Evolutionary conservation across 768 basidiomycete genomes (phyloP), one percentile per base, ranked within the genome.

Genomic region (Auriculariales sp.): DNA sequence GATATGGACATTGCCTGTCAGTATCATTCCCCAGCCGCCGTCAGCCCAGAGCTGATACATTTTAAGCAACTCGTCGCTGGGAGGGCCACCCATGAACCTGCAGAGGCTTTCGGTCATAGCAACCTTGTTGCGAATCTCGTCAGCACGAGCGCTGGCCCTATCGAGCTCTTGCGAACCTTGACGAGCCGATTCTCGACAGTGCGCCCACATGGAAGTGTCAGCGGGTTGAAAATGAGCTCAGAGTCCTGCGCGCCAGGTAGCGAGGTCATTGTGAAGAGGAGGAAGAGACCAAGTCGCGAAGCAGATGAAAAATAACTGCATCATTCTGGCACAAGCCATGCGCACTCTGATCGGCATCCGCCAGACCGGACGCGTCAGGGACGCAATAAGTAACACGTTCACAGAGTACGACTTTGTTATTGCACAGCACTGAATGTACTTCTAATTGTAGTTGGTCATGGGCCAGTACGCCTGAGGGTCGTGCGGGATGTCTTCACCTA

Each of bases 71-170:
- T 68, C 61, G 12, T 65, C 56, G 54, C 84, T 88, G 0, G 92
- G 91, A 9, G 75, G 72, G 0, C 88, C 87, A 19, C 88, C 85
- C 9, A 66, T 65, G 28, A 81, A 67, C 3, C 62, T 54, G 0
- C 81, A 74, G 9, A 94, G 68, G 57, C 89, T 82, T 62, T 97
- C 93, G 55, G 92, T 93, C 74, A 93, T 71, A 0, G 93, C 81
- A n/a, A 78, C 87, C 90, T 97, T 56, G 14, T 25, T 34, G 32
- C 24, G 25, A 48, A 50, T 32, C 10, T 29, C 27, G 31, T 28
- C n/a, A 24, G 11, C 15, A 39, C 27, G 17, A n/a, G 31, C 27
- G 14, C 22, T 9, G n/a, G 24, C 12, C 14, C 25, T 25, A 12
- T 27, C 34, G 4, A 14, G 11, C 3, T 5, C 11, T 15, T 11